phyloP scores from a whole-genome alignment of 192 early-diverging fungal species.

The Phycomyces blakesleeanus region DNA sequence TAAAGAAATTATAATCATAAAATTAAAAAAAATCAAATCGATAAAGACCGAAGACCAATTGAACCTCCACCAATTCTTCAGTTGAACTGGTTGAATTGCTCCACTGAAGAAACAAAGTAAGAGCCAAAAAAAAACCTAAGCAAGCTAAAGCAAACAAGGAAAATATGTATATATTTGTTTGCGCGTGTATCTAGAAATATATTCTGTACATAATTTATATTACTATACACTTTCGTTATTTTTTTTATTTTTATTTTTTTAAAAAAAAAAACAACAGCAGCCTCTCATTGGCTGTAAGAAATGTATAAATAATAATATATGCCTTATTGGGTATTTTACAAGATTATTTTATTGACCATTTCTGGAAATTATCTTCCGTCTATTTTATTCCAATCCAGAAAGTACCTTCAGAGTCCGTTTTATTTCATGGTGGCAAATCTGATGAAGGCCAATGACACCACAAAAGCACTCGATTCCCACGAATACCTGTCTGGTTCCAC shows the following conservation, averaged over 20 bases:
- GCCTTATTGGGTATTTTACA: not conserved
- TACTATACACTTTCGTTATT: too few species aligned
- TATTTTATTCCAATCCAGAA: slow-evolving; percentile 11
- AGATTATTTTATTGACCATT: not conserved
- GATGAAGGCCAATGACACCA: slow-evolving; percentile 65
- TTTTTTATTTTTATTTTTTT: too few species aligned
- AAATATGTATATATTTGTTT: not conserved
- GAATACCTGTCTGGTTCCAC: slow-evolving; percentile 83
- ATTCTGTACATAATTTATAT: too few species aligned
- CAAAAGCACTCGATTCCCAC: slow-evolving; percentile 64
- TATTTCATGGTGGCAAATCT: slow-evolving; percentile 95
- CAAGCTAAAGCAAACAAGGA: slow-evolving; percentile 7
- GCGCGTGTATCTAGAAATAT: too few species aligned
- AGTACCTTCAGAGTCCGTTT: slow-evolving; percentile 75
- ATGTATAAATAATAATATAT: too few species aligned
- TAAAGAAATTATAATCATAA: not conserved
- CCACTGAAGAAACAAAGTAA: slow-evolving; percentile 27
- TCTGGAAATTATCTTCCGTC: not conserved
- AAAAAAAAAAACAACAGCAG: too few species aligned
- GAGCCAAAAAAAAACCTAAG: not conserved
- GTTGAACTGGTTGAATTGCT: slow-evolving; percentile 18
- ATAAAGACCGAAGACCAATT: slow-evolving; percentile 34
- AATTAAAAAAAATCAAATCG: not conserved
- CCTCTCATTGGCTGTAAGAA: too few species aligned
- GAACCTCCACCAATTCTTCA: slow-evolving; percentile 36